Base-by-base conservation (phyloP, 192 early-diverging fungal genomes). In the Kickxella alabastrina region DNA sequence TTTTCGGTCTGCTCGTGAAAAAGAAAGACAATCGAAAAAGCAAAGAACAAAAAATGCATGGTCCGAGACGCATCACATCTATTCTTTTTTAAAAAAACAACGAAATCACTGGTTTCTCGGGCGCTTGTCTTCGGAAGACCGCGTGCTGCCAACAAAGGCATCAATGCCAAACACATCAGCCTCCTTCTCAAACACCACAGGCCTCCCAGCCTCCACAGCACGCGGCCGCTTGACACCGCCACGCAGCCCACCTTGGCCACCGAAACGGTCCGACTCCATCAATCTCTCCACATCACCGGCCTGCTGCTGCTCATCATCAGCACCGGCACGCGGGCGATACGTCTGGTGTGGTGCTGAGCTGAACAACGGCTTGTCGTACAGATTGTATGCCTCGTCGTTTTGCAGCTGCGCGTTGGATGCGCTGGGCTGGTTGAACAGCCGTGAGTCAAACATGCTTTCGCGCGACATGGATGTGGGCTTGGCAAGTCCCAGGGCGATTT, bases 311-410 rank as follows among this genome's bases (percentile, higher is more conserved):
- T 83, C 83, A 6, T 79, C 78, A 23, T 87, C 89, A 3, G 57
- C 67, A 10, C 60, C 66, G 18, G 73, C 67, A 6, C 85, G 85
- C 17, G 92, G 93, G 34, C 86, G 78, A 78, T 99, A 99, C 15
- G 92, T 89, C 10, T 65, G 46, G n/a, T 79, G 74, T 6, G 79
- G 77, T 21, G 83, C 68, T 6, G 85, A 75, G 19, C 58, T 68
- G 62, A 99, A 98, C 49, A 99, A 71, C 22, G 94, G 92, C 71
- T 97, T 98, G 68, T 99, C 97, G 60, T 98, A 99, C 6, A 95
- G 51, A 47, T 85, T 85, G 64, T 98, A 98, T 3, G 88, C 80
- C 59, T 97, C 95, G 36, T 95, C 94, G 34, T 85, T 90, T 40
- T 83, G 88, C 69, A 97, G 91, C 18, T 92, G 92, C 23, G 90